These are phyloP conservation scores for Telfairia occidentalis DNA, from an alignment of 331 rosid genomes.

Conservation along the genomic window DNA sequence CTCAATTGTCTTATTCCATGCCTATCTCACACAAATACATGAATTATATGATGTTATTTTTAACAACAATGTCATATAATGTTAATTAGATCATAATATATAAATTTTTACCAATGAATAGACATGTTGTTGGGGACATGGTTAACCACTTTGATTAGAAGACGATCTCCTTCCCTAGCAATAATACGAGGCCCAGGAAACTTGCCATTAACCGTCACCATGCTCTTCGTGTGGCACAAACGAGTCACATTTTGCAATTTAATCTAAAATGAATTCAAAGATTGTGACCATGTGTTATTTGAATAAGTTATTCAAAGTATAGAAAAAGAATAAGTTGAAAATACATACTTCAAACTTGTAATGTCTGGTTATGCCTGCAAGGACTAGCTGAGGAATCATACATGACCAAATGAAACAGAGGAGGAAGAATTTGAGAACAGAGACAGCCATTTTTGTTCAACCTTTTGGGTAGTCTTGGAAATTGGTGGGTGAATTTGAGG, in stretches of 20 bases:
- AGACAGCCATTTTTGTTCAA: neutral
- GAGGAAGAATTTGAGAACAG: neutral
- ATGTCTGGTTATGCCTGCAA: neutral
- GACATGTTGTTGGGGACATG: constrained; percentile 4
- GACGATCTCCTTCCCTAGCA: constrained; percentile 5
- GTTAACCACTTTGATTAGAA: constrained; percentile 4
- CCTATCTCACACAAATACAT: neutral
- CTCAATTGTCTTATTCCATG: constrained; percentile 5
- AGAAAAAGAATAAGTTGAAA: neutral
- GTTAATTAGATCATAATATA: neutral
- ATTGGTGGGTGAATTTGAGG: neutral
- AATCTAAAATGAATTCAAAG: neutral
- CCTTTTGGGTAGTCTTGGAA: neutral
- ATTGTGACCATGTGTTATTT: neutral
- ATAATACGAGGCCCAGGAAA: constrained; percentile 11
- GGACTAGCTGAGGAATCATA: neutral
- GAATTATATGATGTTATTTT: neutral
- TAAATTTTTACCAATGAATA: constrained; percentile 5
- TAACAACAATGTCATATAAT: neutral
- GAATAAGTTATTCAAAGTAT: neutral
- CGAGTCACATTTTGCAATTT: constrained; percentile 1
- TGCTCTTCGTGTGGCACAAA: constrained; percentile 5
- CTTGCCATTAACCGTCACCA: constrained; percentile 10
- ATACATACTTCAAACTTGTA: constrained; percentile 6
- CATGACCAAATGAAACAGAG: neutral